Conservation (phyloP, 176 grass and related monocot genomes). For the Oryza glumipatula region DNA sequence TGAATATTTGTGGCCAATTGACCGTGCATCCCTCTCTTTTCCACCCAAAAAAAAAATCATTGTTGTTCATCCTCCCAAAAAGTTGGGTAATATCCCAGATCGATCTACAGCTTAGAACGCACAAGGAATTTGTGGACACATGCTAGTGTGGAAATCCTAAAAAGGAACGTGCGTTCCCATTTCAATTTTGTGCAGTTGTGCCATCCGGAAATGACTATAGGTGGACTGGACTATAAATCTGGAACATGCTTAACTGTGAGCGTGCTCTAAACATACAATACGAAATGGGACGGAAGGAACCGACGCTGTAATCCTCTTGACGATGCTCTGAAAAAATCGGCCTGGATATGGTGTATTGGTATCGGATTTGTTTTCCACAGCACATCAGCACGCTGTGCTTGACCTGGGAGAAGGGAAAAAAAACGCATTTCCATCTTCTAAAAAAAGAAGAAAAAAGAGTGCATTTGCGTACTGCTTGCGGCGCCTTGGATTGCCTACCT, state of each 20-base stretch:
- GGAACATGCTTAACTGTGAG: not conserved
- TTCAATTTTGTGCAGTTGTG: not conserved
- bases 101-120: not conserved
- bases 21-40: not conserved
- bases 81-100: not conserved
- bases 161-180: not conserved
- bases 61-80: not conserved
- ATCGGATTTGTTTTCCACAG: not conserved
- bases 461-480: not conserved
- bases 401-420: not conserved
- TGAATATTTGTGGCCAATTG: not conserved
- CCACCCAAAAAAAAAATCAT: not conserved
- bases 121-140: not conserved
- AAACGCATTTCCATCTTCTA: not conserved
- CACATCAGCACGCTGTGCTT: not conserved
- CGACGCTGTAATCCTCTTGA: not conserved
- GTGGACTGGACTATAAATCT: not conserved
- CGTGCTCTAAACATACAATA: not conserved
- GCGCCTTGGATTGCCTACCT: not conserved
- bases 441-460: not conserved
- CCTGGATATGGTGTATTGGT: not conserved
- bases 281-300: not conserved
- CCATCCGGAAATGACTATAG: not conserved
- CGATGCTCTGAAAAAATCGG: not conserved
- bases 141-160: not conserved